Base-by-base conservation (phyloP, 768 basidiomycete species). In the Epithele typhae region DNA sequence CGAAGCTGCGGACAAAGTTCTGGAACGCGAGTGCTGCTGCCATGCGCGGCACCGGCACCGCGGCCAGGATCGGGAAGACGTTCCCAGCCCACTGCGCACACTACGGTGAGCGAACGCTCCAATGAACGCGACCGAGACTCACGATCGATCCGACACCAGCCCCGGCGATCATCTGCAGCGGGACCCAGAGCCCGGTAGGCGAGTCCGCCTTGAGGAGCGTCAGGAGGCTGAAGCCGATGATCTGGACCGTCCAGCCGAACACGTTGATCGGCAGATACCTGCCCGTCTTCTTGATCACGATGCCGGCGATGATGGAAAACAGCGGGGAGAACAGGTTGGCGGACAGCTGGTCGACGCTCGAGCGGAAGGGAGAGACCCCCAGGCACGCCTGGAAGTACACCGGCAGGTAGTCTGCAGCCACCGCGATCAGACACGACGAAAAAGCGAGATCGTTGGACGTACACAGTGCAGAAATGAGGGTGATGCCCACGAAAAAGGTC, bases 351-450 rank as follows among this genome's bases (percentile, higher is more conserved):
- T 68, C 59, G 14, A 73, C 60, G 5, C 70, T 69, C 5, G 66
- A 64, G 0, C 57, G 60, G 37, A 70, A 54, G 0, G 75, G 68
- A 0, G 67, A 64, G 14, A 59, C 62, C 9, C 55, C 64, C 43
- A 65, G 65, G 44, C 62, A 66, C 0, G 72, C 73, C 53, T 76
- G 75, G 57, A 70, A 76, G 52, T 69, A 75, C 7, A 72, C 68
- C 14, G 72, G 70, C 1, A 75, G 47, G 52, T 69, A 76, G 46
- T 65, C 64, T 46, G 54, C 15, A 36, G 36, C 8, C 19, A 15
- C 10, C 40, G 22, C 21, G 17, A 6, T n/a, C n/a, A n/a, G 14
- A 25, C 21, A 18, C 15, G 21, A n/a, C 2, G 17, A n/a, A 18
- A 43, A 47, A 15, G n/a, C 27, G 22, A 9, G 39, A 23, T 15